Conservation (phyloP, 140 eudicot species). For the Senecio squalidus region DNA sequence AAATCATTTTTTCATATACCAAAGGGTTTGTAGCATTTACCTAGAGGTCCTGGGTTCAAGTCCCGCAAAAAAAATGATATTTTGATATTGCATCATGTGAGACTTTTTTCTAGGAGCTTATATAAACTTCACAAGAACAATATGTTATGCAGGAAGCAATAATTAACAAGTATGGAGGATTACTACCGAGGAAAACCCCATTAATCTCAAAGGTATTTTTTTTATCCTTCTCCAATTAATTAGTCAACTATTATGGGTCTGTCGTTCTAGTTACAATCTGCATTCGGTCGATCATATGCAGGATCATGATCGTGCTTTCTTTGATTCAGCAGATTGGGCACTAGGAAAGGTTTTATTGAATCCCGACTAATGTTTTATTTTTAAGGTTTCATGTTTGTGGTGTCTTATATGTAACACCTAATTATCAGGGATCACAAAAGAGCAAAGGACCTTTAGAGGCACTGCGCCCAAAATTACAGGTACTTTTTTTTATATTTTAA, state of each 20-base stretch:
- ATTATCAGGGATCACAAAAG: slow-evolving; percentile 61
- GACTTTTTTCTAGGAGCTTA: too few relatives aligned
- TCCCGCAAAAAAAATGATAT: too few relatives aligned
- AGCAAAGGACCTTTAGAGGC: slow-evolving; percentile 86
- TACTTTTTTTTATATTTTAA: slow-evolving; percentile 5
- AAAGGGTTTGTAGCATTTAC: too few relatives aligned
- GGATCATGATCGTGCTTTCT: slow-evolving; percentile 92
- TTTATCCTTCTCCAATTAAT: not conserved
- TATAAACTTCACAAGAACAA: not conserved
- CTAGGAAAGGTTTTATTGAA: slow-evolving; percentile 65
- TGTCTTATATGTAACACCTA: slow-evolving; percentile 9
- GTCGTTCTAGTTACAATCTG: slow-evolving; percentile 1
- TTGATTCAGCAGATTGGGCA: slow-evolving; percentile 98
- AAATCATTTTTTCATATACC: not conserved
- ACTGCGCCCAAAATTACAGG: slow-evolving; percentile 90
- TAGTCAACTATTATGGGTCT: not conserved
- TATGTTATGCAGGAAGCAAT: slow-evolving; percentile 44
- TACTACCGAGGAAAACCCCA: slow-evolving; percentile 68
- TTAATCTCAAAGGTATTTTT: slow-evolving; percentile 71
- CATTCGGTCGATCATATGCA: slow-evolving; percentile 26
- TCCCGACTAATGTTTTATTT: not conserved
- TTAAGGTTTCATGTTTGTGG: slow-evolving; percentile 7
- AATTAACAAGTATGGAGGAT: slow-evolving; percentile 85
- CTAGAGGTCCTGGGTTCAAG: not conserved
- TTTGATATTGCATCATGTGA: too few relatives aligned